Percentiles rank a stretch among this genome's conserved stretches.
phyloP scores from a whole-genome alignment of 345 rosid genomes.

The Melaleuca alternifolia region DNA sequence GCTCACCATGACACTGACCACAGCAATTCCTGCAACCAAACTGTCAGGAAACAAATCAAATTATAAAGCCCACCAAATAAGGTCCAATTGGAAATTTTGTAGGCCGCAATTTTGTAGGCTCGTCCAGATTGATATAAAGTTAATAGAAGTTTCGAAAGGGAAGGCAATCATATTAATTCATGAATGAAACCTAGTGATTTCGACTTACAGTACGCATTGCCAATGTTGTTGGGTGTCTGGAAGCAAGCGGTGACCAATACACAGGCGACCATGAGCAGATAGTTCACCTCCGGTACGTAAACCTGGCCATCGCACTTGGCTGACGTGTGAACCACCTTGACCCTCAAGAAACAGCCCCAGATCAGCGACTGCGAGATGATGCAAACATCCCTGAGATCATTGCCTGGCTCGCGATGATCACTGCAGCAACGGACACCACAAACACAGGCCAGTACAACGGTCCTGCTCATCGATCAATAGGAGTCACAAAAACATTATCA shows the following conservation, averaged over 20 bases:
- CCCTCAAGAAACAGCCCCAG: conserved; percentile 74
- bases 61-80: not conserved
- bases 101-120: no score
- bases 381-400: conserved; percentile 71
- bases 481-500: not conserved
- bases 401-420: conserved; percentile 85
- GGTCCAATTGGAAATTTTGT: not conserved
- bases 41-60: not conserved
- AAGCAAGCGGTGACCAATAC: conserved; percentile 39
- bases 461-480: conserved; percentile 18
- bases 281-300: conserved; percentile 84
- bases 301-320: conserved; percentile 66
- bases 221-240: conserved; percentile 44
- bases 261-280: conserved; percentile 60
- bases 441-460: conserved; percentile 70
- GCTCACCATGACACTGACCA: conserved; percentile 52
- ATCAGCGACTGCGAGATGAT: conserved; percentile 50
- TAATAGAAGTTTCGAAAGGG: not conserved
- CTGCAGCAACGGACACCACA: conserved; percentile 56
- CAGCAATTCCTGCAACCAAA: conserved; percentile 38
- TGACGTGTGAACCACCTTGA: conserved; percentile 72
- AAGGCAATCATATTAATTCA: not conserved
- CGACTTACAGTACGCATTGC: conserved; percentile 55
- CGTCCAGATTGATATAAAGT: not conserved
- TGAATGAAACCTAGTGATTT: not conserved